Evolutionary conservation across 352 stramenopile genomes (phyloP), one percentile per base, ranked within the genome.

Genomic region (Pythium dissotocum): DNA sequence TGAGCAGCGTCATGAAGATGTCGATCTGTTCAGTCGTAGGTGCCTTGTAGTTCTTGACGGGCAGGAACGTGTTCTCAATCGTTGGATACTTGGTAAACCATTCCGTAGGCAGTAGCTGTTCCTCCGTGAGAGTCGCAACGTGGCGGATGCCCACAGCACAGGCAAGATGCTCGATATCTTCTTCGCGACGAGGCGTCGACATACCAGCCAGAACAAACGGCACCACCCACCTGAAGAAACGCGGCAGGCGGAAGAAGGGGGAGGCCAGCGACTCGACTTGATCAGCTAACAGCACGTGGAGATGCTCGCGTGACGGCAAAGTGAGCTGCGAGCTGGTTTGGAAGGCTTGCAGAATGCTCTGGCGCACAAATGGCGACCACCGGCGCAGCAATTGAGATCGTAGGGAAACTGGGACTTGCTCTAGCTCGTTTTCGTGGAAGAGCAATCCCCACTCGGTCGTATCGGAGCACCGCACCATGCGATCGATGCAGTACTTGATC

Each of bases 1-100:
- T 36, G 38, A 77, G 87, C 9, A 83, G 48, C 1, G 26, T 38
- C 62, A 90, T 85, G 68, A 91, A 89, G 30, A 86, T 42, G 44
- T 89, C 76, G 54, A 89, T 86, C 61, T 89, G 83, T 24, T 81
- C 71, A 16, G 83, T 69, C 12, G 71, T 80, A 7, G 83, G 80
- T 12, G 80, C 67, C 16, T 75, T 69, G 64, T 88, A 91, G 56
- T 91, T 91, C n/a, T 42, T 58, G 14, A 89, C 76, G 1, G 79
- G 71, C 0, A 91, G 52, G 14, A 87, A 81, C 13, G 77, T 86
- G 69, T 77, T 72, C 14, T 51, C 18, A 49, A 77, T 70, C 2
- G 55, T 71, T 33, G 70, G 65, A 38, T 71, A 66, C 21, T 68
- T 63, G 16, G 40, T 24, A 55, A 77, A 70, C 70, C 70, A 77